Base-by-base conservation (phyloP, 164 flowering plant genomes). In the Vitis rotundifolia region DNA sequence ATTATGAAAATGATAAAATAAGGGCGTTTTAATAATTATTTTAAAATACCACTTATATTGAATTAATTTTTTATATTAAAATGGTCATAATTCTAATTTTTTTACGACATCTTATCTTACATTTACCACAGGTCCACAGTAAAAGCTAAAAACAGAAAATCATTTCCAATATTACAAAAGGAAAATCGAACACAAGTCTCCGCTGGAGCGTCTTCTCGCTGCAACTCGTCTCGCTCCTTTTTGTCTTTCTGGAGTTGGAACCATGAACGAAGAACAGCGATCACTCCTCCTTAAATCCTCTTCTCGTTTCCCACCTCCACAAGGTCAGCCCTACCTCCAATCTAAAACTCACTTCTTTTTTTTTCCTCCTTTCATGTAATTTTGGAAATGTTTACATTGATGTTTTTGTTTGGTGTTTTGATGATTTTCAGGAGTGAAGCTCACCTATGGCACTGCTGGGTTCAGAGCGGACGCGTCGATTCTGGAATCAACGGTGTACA, bases 371-470 rank as follows among this genome's bases (percentile, higher is more conserved):
- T 26, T 22, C 9, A 12, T 69, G 49, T 16, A 19, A 13, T 28
- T 54, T 61, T 48, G 48, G 1, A 47, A 31, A 31, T 31, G 44
- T 13, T 44, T n/a, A 52, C 5, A 8, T 63, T 48, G 5, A 0
- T 47, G 22, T 50, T 13, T 56, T 37, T 18, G 19, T 51, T 66
- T 70, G 26, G 4, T 15, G 64, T 37, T 68, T 26, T 67, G 19
- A 2, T 8, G 53, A 1, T 29, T 54, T 70, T 50, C 72, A 88
- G 97, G 91, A 26, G 90, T 88, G 78, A 87, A 73, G 78, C 71
- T 92, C 13, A 87, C 94, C 0, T 95, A 95, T 68, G 98, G 99
- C 15, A 95, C 99, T 11, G 70, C 98, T 2, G 99, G 97, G 55
- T 95, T 95, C 77, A 80, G 99, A 67, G 95, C 92, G 2, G 96